These are phyloP conservation scores for Candida nemodendra DNA, from an alignment of 805 yeast species.

Conservation along the genomic window DNA sequence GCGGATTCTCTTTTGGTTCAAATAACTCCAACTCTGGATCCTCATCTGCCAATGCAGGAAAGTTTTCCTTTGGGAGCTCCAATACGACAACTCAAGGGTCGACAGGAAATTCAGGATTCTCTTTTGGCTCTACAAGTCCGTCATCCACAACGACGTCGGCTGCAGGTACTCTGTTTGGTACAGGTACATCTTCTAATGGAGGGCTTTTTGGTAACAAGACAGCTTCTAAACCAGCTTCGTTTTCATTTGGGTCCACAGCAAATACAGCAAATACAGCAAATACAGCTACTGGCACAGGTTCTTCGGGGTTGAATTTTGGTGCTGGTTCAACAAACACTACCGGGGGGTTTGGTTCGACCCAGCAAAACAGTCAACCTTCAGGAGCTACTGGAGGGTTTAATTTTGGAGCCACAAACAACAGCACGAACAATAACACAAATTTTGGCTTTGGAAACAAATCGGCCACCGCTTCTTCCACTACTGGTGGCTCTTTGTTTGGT, in stretches of 20 bases:
- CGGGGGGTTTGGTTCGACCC: not conserved
- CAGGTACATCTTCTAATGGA: constrained; percentile 10
- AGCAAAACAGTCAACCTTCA: constrained; percentile 10
- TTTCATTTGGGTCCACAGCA: not conserved
- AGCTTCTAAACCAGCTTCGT: constrained; percentile 4
- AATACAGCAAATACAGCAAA: not conserved
- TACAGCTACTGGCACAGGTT: not conserved
- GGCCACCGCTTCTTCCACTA: not conserved
- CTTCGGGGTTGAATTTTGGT: constrained; percentile 3
- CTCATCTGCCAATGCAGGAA: constrained; percentile 10
- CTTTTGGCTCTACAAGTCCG: constrained; percentile 2
- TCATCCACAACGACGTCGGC: constrained; percentile 1
- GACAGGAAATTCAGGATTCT: not conserved
- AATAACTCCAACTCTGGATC: not conserved
- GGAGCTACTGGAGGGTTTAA: constrained; percentile 7
- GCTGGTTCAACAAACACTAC: constrained; percentile 8
- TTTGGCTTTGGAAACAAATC: constrained; percentile 1
- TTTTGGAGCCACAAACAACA: constrained; percentile 11
- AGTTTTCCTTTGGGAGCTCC: constrained; percentile 10
- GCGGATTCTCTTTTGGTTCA: constrained; percentile 13
- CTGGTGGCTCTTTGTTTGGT: constrained; percentile 31
- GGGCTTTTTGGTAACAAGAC: constrained; percentile 18
- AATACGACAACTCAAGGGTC: constrained; percentile 12
- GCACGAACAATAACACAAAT: not conserved
- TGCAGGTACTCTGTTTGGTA: constrained; percentile 1